These are phyloP conservation scores for Calycina marina DNA, from an alignment of 2,329 filamentous ascomycete genomes.

Conservation along the genomic window DNA sequence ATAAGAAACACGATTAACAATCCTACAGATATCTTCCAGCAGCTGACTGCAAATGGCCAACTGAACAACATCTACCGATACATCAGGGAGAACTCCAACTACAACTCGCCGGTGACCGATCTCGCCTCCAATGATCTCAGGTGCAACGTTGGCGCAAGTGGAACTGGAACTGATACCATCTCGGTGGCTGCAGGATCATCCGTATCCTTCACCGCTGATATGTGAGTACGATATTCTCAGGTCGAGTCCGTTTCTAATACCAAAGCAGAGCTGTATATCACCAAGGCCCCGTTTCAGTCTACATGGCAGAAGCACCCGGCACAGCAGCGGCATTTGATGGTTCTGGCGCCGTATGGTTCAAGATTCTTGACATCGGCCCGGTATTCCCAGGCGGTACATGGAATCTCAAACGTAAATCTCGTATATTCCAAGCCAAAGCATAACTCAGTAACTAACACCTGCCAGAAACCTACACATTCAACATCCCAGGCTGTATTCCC, in stretches of 20 bases:
- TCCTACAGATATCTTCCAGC: constrained; percentile 16
- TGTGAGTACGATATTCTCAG: constrained; percentile 1
- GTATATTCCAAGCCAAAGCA: not conserved
- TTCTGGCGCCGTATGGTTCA: constrained; percentile 25
- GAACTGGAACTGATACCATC: constrained; percentile 13
- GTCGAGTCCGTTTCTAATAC: constrained; percentile 8
- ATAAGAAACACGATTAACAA: no score
- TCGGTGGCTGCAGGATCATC: constrained; percentile 26
- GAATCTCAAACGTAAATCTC: constrained; percentile 16
- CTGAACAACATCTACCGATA: constrained; percentile 27
- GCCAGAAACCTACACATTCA: constrained; percentile 19
- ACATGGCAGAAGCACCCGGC: constrained; percentile 24
- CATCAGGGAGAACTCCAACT: constrained; percentile 29
- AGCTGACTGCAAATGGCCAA: constrained; percentile 10
- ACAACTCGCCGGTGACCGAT: constrained; percentile 33
- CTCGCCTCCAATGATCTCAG: constrained; percentile 18
- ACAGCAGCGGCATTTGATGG: constrained; percentile 23
- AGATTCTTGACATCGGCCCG: constrained; percentile 23
- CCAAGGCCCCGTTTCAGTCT: constrained; percentile 22
- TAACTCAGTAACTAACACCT: not conserved
- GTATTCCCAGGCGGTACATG: constrained; percentile 17
- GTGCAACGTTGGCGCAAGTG: constrained; percentile 27
- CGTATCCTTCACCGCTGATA: constrained; percentile 32
- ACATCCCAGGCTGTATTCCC: constrained; percentile 15
- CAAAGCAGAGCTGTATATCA: constrained; percentile 19